Conservation (phyloP, 208 protist species). For the Trypanosoma mega region DNA sequence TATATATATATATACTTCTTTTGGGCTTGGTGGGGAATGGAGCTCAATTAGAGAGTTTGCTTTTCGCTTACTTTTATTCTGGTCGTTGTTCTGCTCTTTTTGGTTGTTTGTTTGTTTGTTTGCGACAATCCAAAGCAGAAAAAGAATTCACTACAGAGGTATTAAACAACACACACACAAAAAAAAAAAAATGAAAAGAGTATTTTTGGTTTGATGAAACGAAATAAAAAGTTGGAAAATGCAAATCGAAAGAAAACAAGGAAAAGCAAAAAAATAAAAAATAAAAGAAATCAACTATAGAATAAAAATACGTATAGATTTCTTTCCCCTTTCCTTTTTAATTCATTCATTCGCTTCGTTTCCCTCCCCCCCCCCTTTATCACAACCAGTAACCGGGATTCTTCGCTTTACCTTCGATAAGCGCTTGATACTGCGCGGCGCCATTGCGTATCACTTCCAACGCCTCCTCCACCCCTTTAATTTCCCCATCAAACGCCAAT, state of each 20-base stretch:
- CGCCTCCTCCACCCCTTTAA: constrained; percentile 57
- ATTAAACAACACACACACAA: no score
- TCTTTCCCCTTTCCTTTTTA: not conserved
- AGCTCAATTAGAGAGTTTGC: no score
- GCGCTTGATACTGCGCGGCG: constrained; percentile 55
- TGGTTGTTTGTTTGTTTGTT: no score
- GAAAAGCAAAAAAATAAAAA: constrained; percentile 17
- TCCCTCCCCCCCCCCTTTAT: constrained; percentile 13
- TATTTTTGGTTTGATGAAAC: constrained; percentile 12
- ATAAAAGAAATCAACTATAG: constrained; percentile 1
- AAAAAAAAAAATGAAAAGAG: constrained; percentile 14
- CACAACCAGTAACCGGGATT: constrained; percentile 70
- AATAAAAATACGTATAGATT: not conserved
- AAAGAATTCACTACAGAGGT: no score
- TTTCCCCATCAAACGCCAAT: constrained; percentile 71
- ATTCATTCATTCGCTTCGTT: no score
- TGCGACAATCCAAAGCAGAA: no score
- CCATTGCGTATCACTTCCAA: constrained; percentile 57
- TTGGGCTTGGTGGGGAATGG: no score
- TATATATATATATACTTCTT: no score
- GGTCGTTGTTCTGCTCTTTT: no score
- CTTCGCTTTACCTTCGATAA: constrained; percentile 32
- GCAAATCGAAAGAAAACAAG: constrained; percentile 11
- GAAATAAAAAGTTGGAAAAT: constrained; percentile 10
- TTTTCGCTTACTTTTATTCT: no score